Conservation (phyloP, 2,329 filamentous ascomycete genomes). For the Colletotrichum somersetense region DNA sequence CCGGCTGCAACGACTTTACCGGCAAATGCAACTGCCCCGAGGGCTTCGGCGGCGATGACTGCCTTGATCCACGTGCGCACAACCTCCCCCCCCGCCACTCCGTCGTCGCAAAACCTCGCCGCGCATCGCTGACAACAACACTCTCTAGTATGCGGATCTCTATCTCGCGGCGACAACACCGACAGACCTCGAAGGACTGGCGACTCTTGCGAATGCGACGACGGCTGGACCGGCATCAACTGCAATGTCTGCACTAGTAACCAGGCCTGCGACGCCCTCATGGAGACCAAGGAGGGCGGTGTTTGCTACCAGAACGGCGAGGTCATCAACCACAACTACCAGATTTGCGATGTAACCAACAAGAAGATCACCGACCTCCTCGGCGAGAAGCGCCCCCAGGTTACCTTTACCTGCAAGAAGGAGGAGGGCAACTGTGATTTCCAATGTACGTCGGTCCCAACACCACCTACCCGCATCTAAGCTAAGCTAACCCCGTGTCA, state of each 20-base stretch:
- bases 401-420: slow-evolving; percentile 91
- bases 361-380: slow-evolving; percentile 90
- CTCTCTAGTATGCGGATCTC: slow-evolving; percentile 81
- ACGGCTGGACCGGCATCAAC: slow-evolving; percentile 97
- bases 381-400: slow-evolving; percentile 87
- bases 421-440: slow-evolving; percentile 87
- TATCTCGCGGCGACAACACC: slow-evolving; percentile 84
- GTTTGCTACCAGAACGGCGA: slow-evolving; percentile 94
- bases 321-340: slow-evolving; percentile 93
- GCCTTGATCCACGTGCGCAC: slow-evolving; percentile 78
- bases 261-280: slow-evolving; percentile 87
- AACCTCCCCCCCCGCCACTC: background rate
- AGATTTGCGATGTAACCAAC: slow-evolving; percentile 98
- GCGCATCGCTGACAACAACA: slow-evolving; percentile 40
- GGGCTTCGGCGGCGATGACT: slow-evolving; percentile 95
- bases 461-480: background rate
- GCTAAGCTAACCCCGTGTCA: slow-evolving; percentile 50
- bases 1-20: slow-evolving; percentile 87
- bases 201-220: slow-evolving; percentile 81
- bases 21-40: slow-evolving; percentile 93
- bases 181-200: slow-evolving; percentile 81
- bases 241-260: slow-evolving; percentile 94
- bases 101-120: slow-evolving; percentile 22
- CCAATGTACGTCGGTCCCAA: slow-evolving; percentile 74
- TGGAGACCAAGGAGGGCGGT: slow-evolving; percentile 84